Evolutionary conservation across 257 asterid species (phyloP).

Genomic region (Capsicum chinense): DNA sequence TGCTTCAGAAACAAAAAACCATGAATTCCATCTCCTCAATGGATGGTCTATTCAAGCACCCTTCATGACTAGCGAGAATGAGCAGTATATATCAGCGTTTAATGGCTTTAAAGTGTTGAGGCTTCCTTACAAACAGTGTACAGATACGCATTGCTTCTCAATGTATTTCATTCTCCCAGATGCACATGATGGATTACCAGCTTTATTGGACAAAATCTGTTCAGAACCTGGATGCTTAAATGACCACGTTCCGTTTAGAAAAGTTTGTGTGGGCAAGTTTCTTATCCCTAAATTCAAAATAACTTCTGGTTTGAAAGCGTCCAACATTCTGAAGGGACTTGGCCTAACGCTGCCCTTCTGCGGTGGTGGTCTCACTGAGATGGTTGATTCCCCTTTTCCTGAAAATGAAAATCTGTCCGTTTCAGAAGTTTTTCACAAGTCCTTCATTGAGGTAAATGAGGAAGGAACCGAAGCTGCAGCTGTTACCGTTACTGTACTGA

Average conservation of each 20-base stretch:
- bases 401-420: slow-evolving; percentile 27
- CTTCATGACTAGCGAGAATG: no score
- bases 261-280: slow-evolving; percentile 34
- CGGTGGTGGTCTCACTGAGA: slow-evolving; percentile 37
- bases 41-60: no score
- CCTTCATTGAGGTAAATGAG: slow-evolving; percentile 37
- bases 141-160: no score
- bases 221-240: slow-evolving; percentile 40
- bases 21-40: no score
- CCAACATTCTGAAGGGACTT: slow-evolving; percentile 35
- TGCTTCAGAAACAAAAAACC: no score
- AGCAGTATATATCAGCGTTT: no score
- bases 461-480: slow-evolving; percentile 52
- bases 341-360: slow-evolving; percentile 41
- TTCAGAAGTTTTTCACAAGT: slow-evolving; percentile 31
- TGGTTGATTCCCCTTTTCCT: slow-evolving; percentile 32
- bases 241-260: slow-evolving; percentile 25
- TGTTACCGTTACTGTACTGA: slow-evolving; percentile 43
- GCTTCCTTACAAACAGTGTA: no score
- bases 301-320: slow-evolving; percentile 45
- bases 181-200: background rate
- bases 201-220: slow-evolving; percentile 29
- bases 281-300: slow-evolving; percentile 44
- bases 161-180: no score
- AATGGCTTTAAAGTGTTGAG: no score